phyloP scores from a whole-genome alignment of 305 asterid species.

The Fraxinus albicans region DNA sequence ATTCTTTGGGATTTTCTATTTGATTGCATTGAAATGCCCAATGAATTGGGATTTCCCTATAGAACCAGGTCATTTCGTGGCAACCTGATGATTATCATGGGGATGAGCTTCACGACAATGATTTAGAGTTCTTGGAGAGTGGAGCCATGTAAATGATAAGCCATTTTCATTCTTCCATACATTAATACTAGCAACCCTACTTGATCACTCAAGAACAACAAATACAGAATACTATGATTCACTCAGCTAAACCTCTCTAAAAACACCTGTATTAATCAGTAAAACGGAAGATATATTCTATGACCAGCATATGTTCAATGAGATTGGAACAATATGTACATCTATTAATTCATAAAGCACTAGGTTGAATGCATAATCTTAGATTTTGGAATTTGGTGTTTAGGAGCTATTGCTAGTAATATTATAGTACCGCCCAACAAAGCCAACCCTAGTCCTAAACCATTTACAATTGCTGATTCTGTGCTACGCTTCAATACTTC shows the following conservation, averaged over 20 bases:
- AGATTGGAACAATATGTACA: background rate
- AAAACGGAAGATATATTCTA: background rate
- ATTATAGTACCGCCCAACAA: constrained; percentile 64
- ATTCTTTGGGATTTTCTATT: too few species aligned
- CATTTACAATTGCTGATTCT: constrained; percentile 63
- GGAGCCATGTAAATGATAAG: background rate
- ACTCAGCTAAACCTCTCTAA: background rate
- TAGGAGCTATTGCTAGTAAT: constrained; percentile 62
- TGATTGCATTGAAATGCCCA: too few species aligned
- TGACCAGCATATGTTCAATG: background rate
- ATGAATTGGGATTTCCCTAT: too few species aligned
- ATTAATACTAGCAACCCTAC: background rate
- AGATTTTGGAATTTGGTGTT: constrained; percentile 31
- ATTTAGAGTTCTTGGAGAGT: too few species aligned
- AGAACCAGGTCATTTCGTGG: too few species aligned
- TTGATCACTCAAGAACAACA: background rate
- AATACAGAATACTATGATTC: background rate
- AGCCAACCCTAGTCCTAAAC: constrained; percentile 78
- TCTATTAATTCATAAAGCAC: background rate
- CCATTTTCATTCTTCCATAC: background rate
- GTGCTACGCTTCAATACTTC: constrained; percentile 53
- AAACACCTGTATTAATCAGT: background rate
- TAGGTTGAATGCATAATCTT: constrained; percentile 30
- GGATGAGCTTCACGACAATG: too few species aligned
- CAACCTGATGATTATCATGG: too few species aligned